These are phyloP conservation scores for Effrenium voratum DNA, from an alignment of 73 alveolate species.

Conservation along the genomic window DNA sequence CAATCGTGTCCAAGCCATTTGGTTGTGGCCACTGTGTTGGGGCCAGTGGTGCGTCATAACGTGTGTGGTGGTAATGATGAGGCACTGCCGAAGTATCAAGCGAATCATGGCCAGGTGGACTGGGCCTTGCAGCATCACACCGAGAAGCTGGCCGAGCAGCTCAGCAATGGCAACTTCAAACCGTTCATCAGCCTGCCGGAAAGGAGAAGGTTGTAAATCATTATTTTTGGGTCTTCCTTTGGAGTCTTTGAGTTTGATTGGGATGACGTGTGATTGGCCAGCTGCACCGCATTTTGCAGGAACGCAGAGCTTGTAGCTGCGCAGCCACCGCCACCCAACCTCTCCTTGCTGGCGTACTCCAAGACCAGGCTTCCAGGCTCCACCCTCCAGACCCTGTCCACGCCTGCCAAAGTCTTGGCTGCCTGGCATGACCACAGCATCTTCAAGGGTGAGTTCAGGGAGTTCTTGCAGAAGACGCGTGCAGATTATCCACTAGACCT, in stretches of 20 bases:
- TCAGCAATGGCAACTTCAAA: background rate
- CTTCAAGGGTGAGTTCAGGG: background rate
- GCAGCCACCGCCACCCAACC: background rate
- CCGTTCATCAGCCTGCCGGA: background rate
- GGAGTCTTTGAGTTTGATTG: no score
- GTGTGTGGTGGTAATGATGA: background rate
- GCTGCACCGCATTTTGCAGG: background rate
- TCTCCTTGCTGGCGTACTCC: background rate
- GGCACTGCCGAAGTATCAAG: background rate
- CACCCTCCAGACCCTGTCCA: background rate
- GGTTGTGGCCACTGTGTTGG: background rate
- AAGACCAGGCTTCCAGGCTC: background rate
- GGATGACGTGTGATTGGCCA: background rate
- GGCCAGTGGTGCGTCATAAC: background rate
- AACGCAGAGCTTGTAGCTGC: background rate
- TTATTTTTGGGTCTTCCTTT: no score
- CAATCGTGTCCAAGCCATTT: background rate
- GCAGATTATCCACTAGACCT: background rate
- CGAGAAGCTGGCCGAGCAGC: background rate
- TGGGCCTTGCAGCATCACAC: constrained; percentile 14
- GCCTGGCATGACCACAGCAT: background rate
- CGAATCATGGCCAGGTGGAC: background rate
- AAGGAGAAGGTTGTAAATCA: background rate
- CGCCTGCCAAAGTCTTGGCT: background rate
- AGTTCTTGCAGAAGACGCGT: background rate